Evolutionary conservation across 2,329 filamentous ascomycete genomes (phyloP), one percentile per base, ranked within the genome.

Genomic region (Cercospora sesami): DNA sequence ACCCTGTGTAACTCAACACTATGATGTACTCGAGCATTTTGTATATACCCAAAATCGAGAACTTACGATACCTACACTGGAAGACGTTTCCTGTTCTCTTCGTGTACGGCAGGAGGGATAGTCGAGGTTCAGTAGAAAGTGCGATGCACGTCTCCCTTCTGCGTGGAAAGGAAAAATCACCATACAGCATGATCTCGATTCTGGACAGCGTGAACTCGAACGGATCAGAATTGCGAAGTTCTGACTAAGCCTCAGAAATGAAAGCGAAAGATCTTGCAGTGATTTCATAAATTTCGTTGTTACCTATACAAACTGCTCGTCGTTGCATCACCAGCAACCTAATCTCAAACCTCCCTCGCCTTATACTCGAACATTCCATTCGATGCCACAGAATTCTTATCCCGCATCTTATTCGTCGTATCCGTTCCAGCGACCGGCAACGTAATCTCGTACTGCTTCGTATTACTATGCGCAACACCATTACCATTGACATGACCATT

Each of bases 401-500:
- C 81, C 48, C 80, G 75, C 76, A 87, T 78, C 76, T 87, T 87
- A 65, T 74, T 71, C 12, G 81, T 82, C 23, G 83, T 84, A 71
- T 90, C 86, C 0, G 78, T 77, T 0, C 89, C 89, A 0, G 83
- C 84, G 0, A 86, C 85, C 0, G 89, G 89, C n/a, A 91, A 79
- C 2, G 81, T 81, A 61, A 89, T 89, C 75, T 91, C 88, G 59
- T 82, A 82, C 63, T 73, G 79, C 71, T 83, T 83, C 3, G 81
- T 82, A 0, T 83, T 83, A 3, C 81, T 82, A 0, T 78, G 60
- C 12, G 63, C 57, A 23, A 51, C 63, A 23, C 64, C 69, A 63
- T 70, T 66, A 0, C 66, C 69, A 51, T 68, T 63, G 18, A 59
- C 64, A 39, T 64, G 57, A 1, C 48, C 65, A 57, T 63, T 65